Base-by-base conservation (phyloP, 75 land plant species). In the Isoetes taiwanensis region DNA sequence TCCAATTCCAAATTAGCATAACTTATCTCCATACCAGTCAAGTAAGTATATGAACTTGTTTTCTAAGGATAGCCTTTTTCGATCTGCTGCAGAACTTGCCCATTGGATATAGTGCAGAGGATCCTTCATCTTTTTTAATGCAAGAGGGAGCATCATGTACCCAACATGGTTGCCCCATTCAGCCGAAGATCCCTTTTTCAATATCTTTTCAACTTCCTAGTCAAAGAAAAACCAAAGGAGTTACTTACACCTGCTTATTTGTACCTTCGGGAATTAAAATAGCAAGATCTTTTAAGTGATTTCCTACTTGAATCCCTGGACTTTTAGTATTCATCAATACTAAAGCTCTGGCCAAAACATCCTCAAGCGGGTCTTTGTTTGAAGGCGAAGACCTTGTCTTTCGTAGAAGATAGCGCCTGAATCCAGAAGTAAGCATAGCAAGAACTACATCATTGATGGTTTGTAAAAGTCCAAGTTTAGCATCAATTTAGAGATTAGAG, bases 381-480 rank as follows among this genome's bases (percentile, higher is more conserved):
- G n/a, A n/a, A n/a, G n/a, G n/a, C n/a, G n/a, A n/a, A n/a, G n/a
- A n/a, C n/a, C n/a, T n/a, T n/a, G n/a, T n/a, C n/a, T n/a, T n/a
- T n/a, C n/a, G n/a, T n/a, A n/a, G 70, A 41, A 86, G 60, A 56
- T 90, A 90, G 4, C 65, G 56, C 2, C 64, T 34, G 32, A 90
- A 69, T 11, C 82, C 93, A 3, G 87, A 78, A 19, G 77, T 64
- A 26, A 80, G 75, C 27, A 86, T 54, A 26, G 78, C 97, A 33
- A 86, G 39, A 11, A 83, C 30, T 4, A 90, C 97, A 69, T 90
- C 93, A 26, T 86, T 90, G 3, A 90, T 52, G 1, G 84, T 90
- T 93, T 86, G 81, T 57, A 33, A 34, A 28, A 11, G 31, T 3
- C 5, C 9, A 70, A 67, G 16, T 35, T n/a, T n/a, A n/a, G n/a